Conservation (phyloP, 73 alveolate genomes). For the Symbiodinium pilosum region DNA sequence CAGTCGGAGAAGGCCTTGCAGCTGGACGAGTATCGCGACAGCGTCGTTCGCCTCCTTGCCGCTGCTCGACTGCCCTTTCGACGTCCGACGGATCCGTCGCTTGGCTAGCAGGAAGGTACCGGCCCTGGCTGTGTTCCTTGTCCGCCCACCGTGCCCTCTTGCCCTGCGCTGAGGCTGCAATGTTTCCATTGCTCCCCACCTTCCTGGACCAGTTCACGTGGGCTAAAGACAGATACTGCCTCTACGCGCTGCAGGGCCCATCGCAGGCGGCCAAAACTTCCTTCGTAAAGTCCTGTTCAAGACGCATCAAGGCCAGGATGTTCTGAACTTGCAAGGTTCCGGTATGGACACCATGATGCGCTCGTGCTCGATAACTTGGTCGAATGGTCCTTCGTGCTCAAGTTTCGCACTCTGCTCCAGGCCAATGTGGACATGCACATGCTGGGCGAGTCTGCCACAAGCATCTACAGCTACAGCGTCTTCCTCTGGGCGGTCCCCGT, state of each 20-base stretch:
- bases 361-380: slow-evolving; percentile 13
- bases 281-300: neutral
- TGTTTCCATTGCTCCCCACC: neutral
- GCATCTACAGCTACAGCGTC: slow-evolving; percentile 27
- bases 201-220: slow-evolving; percentile 20
- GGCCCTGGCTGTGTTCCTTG: neutral
- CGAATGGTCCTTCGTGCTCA: neutral
- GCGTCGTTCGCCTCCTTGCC: neutral
- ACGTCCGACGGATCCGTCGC: neutral
- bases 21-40: slow-evolving; percentile 19
- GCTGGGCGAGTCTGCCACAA: slow-evolving; percentile 40
- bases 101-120: too few relatives aligned
- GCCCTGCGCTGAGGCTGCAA: too few relatives aligned
- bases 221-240: slow-evolving; percentile 16
- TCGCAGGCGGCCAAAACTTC: neutral
- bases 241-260: slow-evolving; percentile 20
- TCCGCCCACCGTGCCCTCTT: neutral
- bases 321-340: slow-evolving; percentile 9
- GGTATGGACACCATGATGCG: slow-evolving; percentile 14
- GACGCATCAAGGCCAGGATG: too few relatives aligned
- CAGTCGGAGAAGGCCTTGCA: slow-evolving; percentile 8
- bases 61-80: slow-evolving; percentile 16
- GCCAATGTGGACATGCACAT: neutral
- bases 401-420: neutral
- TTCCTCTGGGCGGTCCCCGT: slow-evolving; percentile 30